These are phyloP conservation scores for Rhizopus microsporus DNA, from an alignment of 371 early-diverging fungal species.

Conservation along the genomic window DNA sequence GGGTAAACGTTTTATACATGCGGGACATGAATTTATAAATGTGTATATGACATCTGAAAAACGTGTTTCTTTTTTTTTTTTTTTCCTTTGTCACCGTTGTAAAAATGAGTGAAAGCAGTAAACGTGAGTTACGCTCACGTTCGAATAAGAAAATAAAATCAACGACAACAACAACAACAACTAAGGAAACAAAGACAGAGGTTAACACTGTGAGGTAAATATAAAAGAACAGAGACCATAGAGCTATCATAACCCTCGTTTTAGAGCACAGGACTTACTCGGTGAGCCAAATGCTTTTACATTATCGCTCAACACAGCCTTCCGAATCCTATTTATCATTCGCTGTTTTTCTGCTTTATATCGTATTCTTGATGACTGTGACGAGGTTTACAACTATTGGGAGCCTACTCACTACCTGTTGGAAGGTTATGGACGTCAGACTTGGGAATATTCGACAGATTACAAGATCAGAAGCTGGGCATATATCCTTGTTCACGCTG, in stretches of 20 bases:
- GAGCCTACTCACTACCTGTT: constrained; percentile 90
- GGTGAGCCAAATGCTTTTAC: constrained; percentile 40
- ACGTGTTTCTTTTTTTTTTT: not conserved
- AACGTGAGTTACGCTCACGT: constrained; percentile 35
- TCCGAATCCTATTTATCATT: constrained; percentile 57
- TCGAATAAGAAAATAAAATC: constrained; percentile 29
- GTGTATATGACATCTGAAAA: not conserved
- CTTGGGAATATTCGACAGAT: constrained; percentile 95
- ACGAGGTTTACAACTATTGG: constrained; percentile 97
- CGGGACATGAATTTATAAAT: not conserved
- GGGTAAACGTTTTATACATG: not conserved
- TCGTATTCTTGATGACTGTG: constrained; percentile 80
- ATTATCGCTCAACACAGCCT: constrained; percentile 59
- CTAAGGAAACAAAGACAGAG: constrained; percentile 10
- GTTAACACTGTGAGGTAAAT: constrained; percentile 22
- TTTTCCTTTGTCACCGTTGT: no score
- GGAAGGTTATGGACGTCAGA: constrained; percentile 86
- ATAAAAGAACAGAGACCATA: not conserved
- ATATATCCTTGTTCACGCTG: constrained; percentile 69
- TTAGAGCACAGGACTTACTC: constrained; percentile 33
- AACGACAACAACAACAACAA: constrained; percentile 18
- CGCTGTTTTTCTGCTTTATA: constrained; percentile 70
- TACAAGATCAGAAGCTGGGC: constrained; percentile 90
- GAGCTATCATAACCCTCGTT: not conserved
- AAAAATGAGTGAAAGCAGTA: constrained; percentile 1